Conservation (phyloP, 345 rosid genomes). For the Populus davidiana region DNA sequence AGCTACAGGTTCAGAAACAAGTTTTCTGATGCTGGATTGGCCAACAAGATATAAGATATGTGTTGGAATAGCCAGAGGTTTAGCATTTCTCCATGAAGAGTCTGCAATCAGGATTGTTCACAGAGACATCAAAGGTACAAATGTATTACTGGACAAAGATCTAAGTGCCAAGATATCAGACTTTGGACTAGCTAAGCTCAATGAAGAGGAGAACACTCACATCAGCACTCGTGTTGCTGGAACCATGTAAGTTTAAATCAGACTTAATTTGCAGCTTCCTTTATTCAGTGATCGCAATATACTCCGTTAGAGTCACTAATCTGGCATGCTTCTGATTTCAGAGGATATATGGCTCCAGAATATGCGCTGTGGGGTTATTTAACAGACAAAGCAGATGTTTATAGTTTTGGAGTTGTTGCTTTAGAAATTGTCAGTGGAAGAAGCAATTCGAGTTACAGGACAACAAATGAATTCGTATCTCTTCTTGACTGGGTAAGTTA, state of each 20-base stretch:
- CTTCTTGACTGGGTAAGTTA: slow-evolving; percentile 46
- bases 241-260: slow-evolving; percentile 42
- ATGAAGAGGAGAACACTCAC: slow-evolving; percentile 62
- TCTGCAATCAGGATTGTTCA: slow-evolving; percentile 63
- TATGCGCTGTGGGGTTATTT: slow-evolving; percentile 52
- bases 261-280: no score
- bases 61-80: slow-evolving; percentile 63
- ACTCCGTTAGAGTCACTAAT: no score
- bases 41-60: slow-evolving; percentile 57
- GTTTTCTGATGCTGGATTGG: slow-evolving; percentile 55
- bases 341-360: slow-evolving; percentile 62
- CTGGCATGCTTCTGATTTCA: slow-evolving; percentile 16
- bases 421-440: slow-evolving; percentile 46
- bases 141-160: slow-evolving; percentile 49
- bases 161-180: slow-evolving; percentile 62
- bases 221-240: slow-evolving; percentile 71
- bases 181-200: slow-evolving; percentile 69
- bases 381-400: slow-evolving; percentile 53
- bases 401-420: slow-evolving; percentile 52
- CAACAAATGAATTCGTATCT: slow-evolving; percentile 29
- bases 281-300: no score
- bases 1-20: slow-evolving; percentile 17
- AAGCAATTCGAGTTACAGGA: slow-evolving; percentile 27
- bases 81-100: slow-evolving; percentile 70
- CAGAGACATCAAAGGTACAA: slow-evolving; percentile 67